Evolutionary conservation across 2,329 filamentous ascomycete species (phyloP).

Genomic region (Chalaropsis thielavioides): DNA sequence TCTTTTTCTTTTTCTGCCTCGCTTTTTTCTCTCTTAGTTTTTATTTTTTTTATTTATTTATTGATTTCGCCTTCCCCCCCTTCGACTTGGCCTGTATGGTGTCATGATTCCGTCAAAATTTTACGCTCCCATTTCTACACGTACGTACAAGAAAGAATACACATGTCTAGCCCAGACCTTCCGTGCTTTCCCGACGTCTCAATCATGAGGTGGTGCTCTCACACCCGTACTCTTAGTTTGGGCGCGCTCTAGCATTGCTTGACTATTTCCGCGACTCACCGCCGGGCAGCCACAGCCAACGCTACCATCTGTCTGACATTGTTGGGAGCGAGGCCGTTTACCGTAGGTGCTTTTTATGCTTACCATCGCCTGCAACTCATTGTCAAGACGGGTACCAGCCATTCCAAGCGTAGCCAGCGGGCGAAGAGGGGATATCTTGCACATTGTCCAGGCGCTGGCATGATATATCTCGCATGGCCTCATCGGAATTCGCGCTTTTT

Average conservation of each 20-base stretch:
- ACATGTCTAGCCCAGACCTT: background rate
- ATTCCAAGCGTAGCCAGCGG: background rate
- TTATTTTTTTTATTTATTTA: background rate
- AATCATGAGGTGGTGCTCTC: background rate
- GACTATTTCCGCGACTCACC: conserved; percentile 4
- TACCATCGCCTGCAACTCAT: background rate
- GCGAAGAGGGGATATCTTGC: background rate
- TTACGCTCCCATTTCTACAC: background rate
- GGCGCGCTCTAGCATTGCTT: background rate
- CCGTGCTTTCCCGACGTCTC: background rate
- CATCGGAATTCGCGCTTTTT: background rate
- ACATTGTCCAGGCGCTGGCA: background rate
- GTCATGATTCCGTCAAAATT: background rate
- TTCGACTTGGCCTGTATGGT: background rate
- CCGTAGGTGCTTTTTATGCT: background rate
- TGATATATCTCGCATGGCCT: background rate
- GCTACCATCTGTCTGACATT: background rate
- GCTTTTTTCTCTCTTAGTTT: background rate
- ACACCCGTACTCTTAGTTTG: background rate
- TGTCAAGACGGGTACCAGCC: background rate
- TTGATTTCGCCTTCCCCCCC: background rate
- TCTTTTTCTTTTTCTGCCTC: no score
- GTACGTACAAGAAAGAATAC: background rate
- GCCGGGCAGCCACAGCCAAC: conserved; percentile 6
- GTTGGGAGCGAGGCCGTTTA: background rate